Base-by-base conservation (phyloP, 805 yeast species). In the Citeromyces nyonsensis region DNA sequence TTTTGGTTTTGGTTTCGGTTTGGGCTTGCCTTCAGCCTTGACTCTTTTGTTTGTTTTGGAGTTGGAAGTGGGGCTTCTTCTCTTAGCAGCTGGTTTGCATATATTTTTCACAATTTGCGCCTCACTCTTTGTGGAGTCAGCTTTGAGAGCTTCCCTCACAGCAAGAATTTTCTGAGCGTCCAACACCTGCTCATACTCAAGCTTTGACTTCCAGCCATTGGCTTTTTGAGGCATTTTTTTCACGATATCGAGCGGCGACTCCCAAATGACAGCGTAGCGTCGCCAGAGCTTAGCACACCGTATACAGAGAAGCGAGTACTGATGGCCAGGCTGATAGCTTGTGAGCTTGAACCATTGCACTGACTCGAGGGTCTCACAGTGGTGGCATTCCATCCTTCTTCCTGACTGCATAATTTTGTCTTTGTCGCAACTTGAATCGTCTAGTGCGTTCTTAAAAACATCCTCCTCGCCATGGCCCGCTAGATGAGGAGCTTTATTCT, bases 231-330 rank as follows among this genome's bases (percentile, higher is more conserved):
- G 57, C 11, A 43, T 49, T 26, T 45, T 70, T 47, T 62, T 69
- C 28, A 72, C 52, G 0, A 82, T 73, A 34, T 75, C 84, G 15
- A 54, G 42, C 0, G 95, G 95, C 24, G 71, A 73, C 40, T 76
- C 83, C 97, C 97, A 91, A 7, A 60, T 62, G 0, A 82, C 74
- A 0, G 85, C 95, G 51, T 88, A 88, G 26, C 93, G 58, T 49
- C 95, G 65, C 97, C 97, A 88, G 20, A 91, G 47, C 36, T 80
- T 64, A 0, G 95, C 95, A 57, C 98, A 88, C 34, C 97, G 61
- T 20, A 66, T 54, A 50, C 98, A 88, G 10, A 88, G 56, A 0
- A 85, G 5, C 55, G 46, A 7, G 46, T 42, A 42, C 5, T 54
- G 54, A 4, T 54, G 50, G 9, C 61, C 59, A 4, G 52, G 51